Evolutionary conservation across 805 yeast genomes (phyloP).

Genomic region (Candida piceae): DNA sequence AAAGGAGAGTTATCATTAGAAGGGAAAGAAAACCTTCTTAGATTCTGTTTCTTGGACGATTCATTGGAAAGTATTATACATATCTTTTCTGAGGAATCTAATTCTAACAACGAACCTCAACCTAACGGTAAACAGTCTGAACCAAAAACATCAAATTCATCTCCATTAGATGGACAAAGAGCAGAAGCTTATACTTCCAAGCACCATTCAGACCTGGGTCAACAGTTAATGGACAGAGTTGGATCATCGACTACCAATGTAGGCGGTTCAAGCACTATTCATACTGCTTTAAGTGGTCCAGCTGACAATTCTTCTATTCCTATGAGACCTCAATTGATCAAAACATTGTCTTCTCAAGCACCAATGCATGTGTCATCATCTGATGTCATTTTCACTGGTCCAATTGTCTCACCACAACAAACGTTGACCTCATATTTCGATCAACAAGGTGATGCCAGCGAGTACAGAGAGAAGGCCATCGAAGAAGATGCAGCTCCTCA

Average conservation of each 20-base stretch:
- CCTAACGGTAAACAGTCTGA: too few species aligned
- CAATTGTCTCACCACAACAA: slow-evolving; percentile 44
- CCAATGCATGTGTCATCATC: slow-evolving; percentile 44
- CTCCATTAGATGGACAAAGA: too few species aligned
- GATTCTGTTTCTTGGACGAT: slow-evolving; percentile 51
- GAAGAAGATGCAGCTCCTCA: slow-evolving; percentile 45
- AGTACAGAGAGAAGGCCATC: slow-evolving; percentile 4
- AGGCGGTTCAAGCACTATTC: neutral
- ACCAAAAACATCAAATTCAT: too few species aligned
- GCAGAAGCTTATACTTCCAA: too few species aligned
- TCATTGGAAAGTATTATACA: slow-evolving; percentile 49
- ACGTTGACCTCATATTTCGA: slow-evolving; percentile 17
- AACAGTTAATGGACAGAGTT: neutral
- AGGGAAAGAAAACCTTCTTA: slow-evolving; percentile 48
- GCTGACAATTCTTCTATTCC: neutral
- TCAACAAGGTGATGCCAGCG: neutral
- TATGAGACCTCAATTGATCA: slow-evolving; percentile 23
- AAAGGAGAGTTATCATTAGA: slow-evolving; percentile 44
- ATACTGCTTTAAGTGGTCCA: too few species aligned
- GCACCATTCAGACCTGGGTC: neutral
- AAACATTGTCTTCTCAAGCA: slow-evolving; percentile 26
- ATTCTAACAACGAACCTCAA: neutral
- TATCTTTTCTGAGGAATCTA: slow-evolving; percentile 33
- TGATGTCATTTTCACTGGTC: slow-evolving; percentile 49
- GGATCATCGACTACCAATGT: neutral